A percentile compares a stretch with the other conserved stretches of the same genome.
phyloP scores from a whole-genome alignment of 2,329 filamentous ascomycete species.

The Cercospora sp. region DNA sequence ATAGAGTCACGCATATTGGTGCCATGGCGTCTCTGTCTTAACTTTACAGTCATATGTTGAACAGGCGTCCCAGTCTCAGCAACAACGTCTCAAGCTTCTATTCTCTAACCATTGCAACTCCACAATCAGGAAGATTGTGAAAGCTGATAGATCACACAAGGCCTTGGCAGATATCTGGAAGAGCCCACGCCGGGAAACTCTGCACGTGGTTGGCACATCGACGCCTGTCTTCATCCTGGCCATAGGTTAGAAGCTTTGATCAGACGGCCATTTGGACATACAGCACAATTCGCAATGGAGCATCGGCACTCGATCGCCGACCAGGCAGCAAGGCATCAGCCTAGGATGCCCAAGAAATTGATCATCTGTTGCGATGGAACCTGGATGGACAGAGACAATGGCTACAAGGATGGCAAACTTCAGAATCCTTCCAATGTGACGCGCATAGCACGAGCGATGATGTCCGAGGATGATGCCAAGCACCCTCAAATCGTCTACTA shows the following conservation, averaged over 20 bases:
- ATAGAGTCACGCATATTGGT: neutral
- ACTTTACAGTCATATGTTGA: neutral
- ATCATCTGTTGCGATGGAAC: slow-evolving; percentile 38
- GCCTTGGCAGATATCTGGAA: neutral
- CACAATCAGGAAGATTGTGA: neutral
- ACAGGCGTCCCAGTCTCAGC: neutral
- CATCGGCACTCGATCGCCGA: slow-evolving; percentile 14
- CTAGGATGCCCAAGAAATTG: slow-evolving; percentile 29
- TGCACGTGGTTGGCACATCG: neutral
- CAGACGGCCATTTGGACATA: neutral
- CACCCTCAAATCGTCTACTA: slow-evolving; percentile 44
- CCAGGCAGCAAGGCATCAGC: slow-evolving; percentile 20
- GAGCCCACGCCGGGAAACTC: neutral
- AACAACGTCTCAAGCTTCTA: neutral
- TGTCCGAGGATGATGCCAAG: slow-evolving; percentile 37
- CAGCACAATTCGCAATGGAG: slow-evolving; percentile 4
- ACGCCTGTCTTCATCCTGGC: neutral
- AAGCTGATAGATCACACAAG: neutral
- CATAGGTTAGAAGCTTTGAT: neutral
- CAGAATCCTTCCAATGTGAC: slow-evolving; percentile 42
- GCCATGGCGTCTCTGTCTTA: neutral
- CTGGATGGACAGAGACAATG: slow-evolving; percentile 41
- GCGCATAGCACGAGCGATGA: slow-evolving; percentile 39
- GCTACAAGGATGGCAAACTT: slow-evolving; percentile 35
- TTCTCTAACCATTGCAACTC: neutral